These are phyloP conservation scores for Globisporangium mamillatum DNA, from an alignment of 352 stramenopile species.

Conservation along the genomic window DNA sequence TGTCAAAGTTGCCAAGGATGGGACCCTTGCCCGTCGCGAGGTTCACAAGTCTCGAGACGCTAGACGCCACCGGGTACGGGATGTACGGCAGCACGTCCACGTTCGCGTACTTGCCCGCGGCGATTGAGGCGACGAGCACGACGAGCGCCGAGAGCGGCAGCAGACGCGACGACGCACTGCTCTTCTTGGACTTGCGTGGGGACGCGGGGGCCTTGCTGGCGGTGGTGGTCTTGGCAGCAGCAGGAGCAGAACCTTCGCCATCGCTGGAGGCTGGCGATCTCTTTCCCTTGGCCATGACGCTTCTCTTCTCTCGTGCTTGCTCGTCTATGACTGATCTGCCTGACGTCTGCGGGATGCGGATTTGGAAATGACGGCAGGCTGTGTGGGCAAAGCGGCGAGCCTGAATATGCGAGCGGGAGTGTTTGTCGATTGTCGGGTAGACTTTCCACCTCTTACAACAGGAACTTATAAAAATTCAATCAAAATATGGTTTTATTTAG, in stretches of 20 bases:
- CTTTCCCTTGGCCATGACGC: constrained; percentile 15
- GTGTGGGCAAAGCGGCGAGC: background rate
- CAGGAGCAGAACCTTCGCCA: background rate
- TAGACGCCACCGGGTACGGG: constrained; percentile 14
- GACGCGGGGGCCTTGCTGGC: background rate
- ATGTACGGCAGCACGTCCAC: constrained; percentile 19
- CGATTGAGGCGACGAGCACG: constrained; percentile 16
- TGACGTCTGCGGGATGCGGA: background rate
- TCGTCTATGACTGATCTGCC: background rate
- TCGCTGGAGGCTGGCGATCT: constrained; percentile 4
- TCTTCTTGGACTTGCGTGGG: constrained; percentile 6
- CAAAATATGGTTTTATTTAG: too few relatives aligned
- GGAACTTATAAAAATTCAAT: too few relatives aligned
- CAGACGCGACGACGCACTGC: constrained; percentile 9
- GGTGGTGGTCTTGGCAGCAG: background rate
- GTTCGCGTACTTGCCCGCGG: constrained; percentile 11
- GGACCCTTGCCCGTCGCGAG: constrained; percentile 6
- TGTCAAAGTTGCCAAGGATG: constrained; percentile 17
- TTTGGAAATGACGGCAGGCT: constrained; percentile 3
- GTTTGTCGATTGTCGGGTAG: background rate
- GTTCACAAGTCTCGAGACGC: constrained; percentile 11
- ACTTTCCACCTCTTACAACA: background rate
- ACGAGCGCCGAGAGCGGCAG: constrained; percentile 22
- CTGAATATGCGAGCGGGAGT: background rate
- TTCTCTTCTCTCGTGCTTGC: background rate